These are phyloP conservation scores for Lactifluus rugatus DNA, from an alignment of 768 basidiomycete species.

Conservation along the genomic window DNA sequence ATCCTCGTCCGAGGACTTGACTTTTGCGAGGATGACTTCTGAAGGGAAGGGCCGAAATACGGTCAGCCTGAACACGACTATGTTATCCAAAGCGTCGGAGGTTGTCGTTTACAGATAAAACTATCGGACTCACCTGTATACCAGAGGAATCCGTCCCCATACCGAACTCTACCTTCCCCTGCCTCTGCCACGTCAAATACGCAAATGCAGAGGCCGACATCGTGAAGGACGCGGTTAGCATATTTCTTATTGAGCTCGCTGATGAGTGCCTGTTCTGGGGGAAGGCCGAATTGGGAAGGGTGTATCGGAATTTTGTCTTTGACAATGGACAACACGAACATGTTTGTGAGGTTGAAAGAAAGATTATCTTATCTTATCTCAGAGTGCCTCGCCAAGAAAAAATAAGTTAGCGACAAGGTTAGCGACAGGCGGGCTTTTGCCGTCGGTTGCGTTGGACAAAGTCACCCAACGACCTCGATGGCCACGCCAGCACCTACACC, in stretches of 20 bases:
- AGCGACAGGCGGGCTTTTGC: too few species aligned
- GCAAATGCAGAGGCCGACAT: conserved; percentile 85
- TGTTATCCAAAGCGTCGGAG: background rate
- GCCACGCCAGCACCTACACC: conserved; percentile 24
- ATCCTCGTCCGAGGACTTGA: conserved; percentile 77
- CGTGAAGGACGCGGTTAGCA: conserved; percentile 82
- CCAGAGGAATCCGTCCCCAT: conserved; percentile 92
- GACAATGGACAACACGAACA: conserved; percentile 31
- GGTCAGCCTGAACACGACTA: conserved; percentile 83
- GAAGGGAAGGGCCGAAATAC: conserved; percentile 87
- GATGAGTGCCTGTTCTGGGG: conserved; percentile 69
- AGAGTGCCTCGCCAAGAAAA: too few species aligned
- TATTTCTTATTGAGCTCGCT: conserved; percentile 93
- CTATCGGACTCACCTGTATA: conserved; percentile 62
- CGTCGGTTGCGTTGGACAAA: background rate
- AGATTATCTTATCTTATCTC: conserved; percentile 20
- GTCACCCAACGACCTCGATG: conserved; percentile 20
- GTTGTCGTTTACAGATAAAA: background rate
- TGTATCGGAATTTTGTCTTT: conserved; percentile 87
- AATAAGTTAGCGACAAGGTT: too few species aligned
- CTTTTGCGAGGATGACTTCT: conserved; percentile 84
- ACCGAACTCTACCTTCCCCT: conserved; percentile 87
- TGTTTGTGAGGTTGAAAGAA: conserved; percentile 18
- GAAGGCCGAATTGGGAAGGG: conserved; percentile 73
- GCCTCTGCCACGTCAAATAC: conserved; percentile 81